phyloP scores from a whole-genome alignment of 225 moss, liverwort and hornwort species.

The Physcomitrellopsis africana region DNA sequence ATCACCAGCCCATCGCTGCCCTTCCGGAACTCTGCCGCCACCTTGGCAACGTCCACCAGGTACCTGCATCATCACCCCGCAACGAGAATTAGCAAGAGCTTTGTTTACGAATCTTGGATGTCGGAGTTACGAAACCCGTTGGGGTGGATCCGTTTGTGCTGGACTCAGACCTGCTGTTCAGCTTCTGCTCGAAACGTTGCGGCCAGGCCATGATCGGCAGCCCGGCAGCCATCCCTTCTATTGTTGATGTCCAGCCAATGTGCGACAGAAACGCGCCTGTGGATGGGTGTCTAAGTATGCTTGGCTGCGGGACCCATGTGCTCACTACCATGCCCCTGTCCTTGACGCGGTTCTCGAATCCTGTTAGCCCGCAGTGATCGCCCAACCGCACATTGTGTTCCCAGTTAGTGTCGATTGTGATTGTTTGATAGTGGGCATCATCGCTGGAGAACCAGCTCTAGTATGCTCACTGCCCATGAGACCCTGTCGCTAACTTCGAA shows the following conservation, averaged over 20 bases:
- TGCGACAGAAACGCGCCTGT: conserved; percentile 50
- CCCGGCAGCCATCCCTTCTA: conserved; percentile 34
- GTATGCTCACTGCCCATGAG: background rate
- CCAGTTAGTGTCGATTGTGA: too few species aligned
- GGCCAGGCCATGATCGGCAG: conserved; percentile 44
- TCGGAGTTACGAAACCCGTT: background rate
- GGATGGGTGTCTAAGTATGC: conserved; percentile 38
- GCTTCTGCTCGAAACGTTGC: conserved; percentile 39
- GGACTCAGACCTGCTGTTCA: conserved; percentile 40
- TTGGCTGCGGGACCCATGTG: conserved; percentile 30
- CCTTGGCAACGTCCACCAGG: conserved; percentile 43
- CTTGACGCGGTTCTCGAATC: conserved; percentile 42
- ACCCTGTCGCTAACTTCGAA: background rate
- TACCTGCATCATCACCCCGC: conserved; percentile 12
- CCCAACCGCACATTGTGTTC: too few species aligned
- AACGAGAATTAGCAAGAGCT: background rate
- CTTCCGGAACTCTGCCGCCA: conserved; percentile 34
- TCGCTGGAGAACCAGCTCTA: too few species aligned
- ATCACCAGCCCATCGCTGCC: background rate
- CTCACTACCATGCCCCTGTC: conserved; percentile 36
- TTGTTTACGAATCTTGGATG: too few species aligned
- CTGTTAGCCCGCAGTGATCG: conserved; percentile 12
- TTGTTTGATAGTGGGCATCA: too few species aligned
- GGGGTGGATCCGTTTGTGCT: background rate
- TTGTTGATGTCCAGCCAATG: conserved; percentile 50